Base-by-base conservation (phyloP, 2,329 filamentous ascomycete species). In the Massarina eburnea region DNA sequence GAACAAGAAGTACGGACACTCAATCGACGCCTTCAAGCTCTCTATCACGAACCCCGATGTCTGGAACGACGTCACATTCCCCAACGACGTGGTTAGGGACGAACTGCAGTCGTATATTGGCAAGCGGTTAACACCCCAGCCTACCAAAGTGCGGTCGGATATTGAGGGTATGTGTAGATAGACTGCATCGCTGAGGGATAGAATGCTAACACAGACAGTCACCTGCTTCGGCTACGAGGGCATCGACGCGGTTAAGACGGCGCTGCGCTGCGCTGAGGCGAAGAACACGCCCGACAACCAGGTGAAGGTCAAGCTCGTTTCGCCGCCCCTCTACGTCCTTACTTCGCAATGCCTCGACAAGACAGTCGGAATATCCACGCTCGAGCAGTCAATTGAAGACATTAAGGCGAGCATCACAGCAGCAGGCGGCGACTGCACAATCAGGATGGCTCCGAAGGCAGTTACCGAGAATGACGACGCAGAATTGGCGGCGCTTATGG, bases 401-500 rank as follows among this genome's bases (percentile, higher is more conserved):
- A 91, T 99, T 62, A 82, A 87, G 62, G 81, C 77, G 66, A 91
- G 81, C 71, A 99, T 99, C 68, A 83, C 85, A 68, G 78, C 73
- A 36, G 82, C 88, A 1, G 88, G 88, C 43, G 94, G 94, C 51
- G 84, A 83, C 67, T 87, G 92, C 66, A 81, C 86, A 34, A 87
- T 96, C 61, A 96, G 95, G 84, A 99, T 99, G 94, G 91, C 94
- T 64, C 94, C 94, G 59, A 97, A 97, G 84, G 94, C 95, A 4
- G 94, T 99, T 52, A 99, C 94, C 1, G 95, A 97, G 80, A 95
- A 91, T 72, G 95, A 99, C 65, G 94, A 99, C 67, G 94, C 92
- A 20, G 91, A 96, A 74, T 80, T 99, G 57, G 91, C 96, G 73
- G 94, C 92, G 41, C 82, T 99, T 56, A 99, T 99, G 94, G 94